phyloP scores from a whole-genome alignment of 495 filamentous ascomycete genomes.

The Talaromyces proteolyticus region DNA sequence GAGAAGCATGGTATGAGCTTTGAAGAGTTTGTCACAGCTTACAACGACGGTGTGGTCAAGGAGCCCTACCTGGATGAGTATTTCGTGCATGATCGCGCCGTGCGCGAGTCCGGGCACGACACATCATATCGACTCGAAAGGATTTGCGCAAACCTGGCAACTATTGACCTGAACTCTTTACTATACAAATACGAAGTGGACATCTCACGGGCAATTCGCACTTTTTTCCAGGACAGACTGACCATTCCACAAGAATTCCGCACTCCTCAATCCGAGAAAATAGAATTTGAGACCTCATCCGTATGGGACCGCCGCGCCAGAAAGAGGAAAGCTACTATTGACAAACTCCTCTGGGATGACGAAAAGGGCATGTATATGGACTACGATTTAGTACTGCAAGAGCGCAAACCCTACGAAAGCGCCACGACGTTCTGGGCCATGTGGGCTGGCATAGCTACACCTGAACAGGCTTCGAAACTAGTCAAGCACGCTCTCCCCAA shows the following conservation, averaged over 20 bases:
- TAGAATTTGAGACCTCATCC: conserved; percentile 69
- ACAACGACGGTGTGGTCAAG: conserved; percentile 68
- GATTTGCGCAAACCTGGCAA: conserved; percentile 81
- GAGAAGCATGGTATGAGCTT: conserved; percentile 78
- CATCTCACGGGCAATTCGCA: conserved; percentile 77
- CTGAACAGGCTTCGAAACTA: conserved; percentile 70
- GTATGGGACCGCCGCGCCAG: conserved; percentile 83
- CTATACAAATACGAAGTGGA: conserved; percentile 96
- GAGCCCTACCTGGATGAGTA: conserved; percentile 92
- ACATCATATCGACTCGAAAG: conserved; percentile 89
- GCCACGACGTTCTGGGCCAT: conserved; percentile 95
- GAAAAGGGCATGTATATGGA: conserved; percentile 94
- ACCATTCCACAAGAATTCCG: conserved; percentile 75
- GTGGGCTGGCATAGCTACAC: conserved; percentile 83
- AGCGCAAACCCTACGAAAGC: conserved; percentile 74
- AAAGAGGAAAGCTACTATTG: conserved; percentile 70
- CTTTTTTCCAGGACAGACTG: conserved; percentile 72
- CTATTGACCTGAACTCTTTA: conserved; percentile 87
- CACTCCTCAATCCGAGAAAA: conserved; percentile 44
- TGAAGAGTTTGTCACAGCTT: conserved; percentile 75
- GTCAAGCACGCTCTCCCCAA: conserved; percentile 72
- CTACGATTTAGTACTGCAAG: conserved; percentile 77
- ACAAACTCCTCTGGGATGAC: conserved; percentile 88
- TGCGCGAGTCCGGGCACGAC: conserved; percentile 96
- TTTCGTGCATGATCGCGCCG: conserved; percentile 90